phyloP scores from a whole-genome alignment of 2,329 filamentous ascomycete species.

The Cercospora zeae-maydis region DNA sequence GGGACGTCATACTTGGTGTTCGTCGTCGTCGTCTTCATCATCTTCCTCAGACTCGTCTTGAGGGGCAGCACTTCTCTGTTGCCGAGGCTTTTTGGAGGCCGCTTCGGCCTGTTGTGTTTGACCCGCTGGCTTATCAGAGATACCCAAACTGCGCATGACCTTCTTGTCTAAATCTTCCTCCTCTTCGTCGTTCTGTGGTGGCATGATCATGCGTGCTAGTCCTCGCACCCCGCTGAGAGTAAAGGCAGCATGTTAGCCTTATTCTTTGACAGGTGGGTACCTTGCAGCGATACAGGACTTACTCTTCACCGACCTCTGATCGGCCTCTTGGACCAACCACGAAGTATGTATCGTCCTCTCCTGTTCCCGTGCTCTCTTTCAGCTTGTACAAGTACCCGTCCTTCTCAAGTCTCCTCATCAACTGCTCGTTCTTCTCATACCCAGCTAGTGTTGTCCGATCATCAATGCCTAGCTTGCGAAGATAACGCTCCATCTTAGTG shows the following conservation, averaged over 20 bases:
- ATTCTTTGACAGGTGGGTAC: neutral
- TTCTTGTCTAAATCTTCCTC: slow-evolving; percentile 34
- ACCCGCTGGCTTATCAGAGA: slow-evolving; percentile 19
- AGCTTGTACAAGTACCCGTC: slow-evolving; percentile 80
- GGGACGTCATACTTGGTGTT: slow-evolving; percentile 11
- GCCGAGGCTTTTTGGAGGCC: slow-evolving; percentile 1
- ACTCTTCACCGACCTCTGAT: slow-evolving; percentile 72
- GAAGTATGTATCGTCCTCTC: slow-evolving; percentile 76
- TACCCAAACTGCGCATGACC: slow-evolving; percentile 35
- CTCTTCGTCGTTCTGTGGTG: slow-evolving; percentile 30
- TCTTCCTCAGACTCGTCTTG: slow-evolving; percentile 16
- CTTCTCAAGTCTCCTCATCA: slow-evolving; percentile 69
- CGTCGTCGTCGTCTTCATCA: slow-evolving; percentile 19
- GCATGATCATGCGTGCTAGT: slow-evolving; percentile 58
- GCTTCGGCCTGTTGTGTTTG: slow-evolving; percentile 5
- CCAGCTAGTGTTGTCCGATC: slow-evolving; percentile 59
- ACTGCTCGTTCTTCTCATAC: slow-evolving; percentile 66
- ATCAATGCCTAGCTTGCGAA: slow-evolving; percentile 71
- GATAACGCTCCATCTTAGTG: slow-evolving; percentile 70
- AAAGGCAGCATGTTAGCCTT: neutral
- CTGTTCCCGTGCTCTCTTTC: slow-evolving; percentile 60
- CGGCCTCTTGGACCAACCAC: slow-evolving; percentile 80
- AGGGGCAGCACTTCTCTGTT: slow-evolving; percentile 4
- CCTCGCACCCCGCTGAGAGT: slow-evolving; percentile 58
- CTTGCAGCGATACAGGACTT: neutral